phyloP scores from a whole-genome alignment of 352 stramenopile genomes.

The Globisporangium cederbergense region DNA sequence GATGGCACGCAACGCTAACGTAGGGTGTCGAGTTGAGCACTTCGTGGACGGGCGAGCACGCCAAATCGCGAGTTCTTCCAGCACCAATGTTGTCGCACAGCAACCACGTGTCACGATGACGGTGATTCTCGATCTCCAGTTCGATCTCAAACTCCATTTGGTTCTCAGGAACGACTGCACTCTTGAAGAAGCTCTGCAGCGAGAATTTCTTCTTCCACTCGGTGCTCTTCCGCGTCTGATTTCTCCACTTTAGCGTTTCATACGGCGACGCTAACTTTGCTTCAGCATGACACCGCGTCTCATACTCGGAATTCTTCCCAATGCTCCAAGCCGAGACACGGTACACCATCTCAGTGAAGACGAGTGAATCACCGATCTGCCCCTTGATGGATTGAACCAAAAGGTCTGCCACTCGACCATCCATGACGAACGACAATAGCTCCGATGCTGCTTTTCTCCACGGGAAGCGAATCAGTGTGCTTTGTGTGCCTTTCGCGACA shows the following conservation, averaged over 20 bases:
- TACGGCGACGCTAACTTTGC: constrained; percentile 35
- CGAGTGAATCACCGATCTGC: constrained; percentile 49
- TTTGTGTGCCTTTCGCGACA: constrained; percentile 37
- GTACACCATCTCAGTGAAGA: constrained; percentile 68
- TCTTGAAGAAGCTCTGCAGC: constrained; percentile 78
- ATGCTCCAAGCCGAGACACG: constrained; percentile 63
- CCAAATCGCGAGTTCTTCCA: constrained; percentile 66
- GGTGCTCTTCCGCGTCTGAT: constrained; percentile 40
- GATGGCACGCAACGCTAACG: constrained; percentile 57
- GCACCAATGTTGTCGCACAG: constrained; percentile 63
- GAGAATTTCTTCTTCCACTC: constrained; percentile 83
- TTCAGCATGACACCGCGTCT: constrained; percentile 48
- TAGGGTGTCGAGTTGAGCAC: constrained; percentile 61
- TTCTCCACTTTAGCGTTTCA: constrained; percentile 41
- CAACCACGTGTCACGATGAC: constrained; percentile 54
- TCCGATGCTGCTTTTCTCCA: constrained; percentile 45
- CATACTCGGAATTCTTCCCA: constrained; percentile 63
- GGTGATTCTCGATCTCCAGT: constrained; percentile 56
- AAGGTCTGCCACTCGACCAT: constrained; percentile 22
- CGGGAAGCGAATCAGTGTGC: constrained; percentile 71
- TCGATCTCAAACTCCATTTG: constrained; percentile 64
- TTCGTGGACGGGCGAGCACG: constrained; percentile 54
- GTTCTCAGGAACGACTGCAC: constrained; percentile 47
- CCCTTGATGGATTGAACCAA: constrained; percentile 41
- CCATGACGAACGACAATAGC: constrained; percentile 37